phyloP scores from a whole-genome alignment of 495 filamentous ascomycete genomes.

The Aspergillus ostianus region DNA sequence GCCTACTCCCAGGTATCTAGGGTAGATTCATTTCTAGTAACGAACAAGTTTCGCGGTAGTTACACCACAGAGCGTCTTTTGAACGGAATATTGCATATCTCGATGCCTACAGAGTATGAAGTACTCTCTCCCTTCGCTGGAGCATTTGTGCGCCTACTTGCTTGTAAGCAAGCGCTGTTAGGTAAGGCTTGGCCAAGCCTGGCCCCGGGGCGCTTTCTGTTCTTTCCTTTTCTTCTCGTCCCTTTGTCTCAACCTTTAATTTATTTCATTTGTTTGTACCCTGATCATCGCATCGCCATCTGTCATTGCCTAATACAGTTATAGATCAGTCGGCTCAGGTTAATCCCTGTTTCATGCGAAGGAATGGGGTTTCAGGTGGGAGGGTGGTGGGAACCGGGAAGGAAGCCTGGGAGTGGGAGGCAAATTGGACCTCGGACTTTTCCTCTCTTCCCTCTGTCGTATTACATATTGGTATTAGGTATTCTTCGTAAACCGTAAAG shows the following conservation, averaged over 20 bases:
- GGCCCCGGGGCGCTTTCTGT: background rate
- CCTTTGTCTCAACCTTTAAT: background rate
- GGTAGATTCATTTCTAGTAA: no score
- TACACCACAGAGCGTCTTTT: no score
- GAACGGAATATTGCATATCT: no score
- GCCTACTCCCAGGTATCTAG: no score
- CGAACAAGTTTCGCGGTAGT: no score
- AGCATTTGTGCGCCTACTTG: no score
- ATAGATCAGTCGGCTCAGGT: background rate
- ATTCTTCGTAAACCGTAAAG: background rate
- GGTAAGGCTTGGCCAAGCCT: no score
- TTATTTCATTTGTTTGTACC: background rate
- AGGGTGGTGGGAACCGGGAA: slow-evolving; percentile 1
- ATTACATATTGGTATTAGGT: background rate
- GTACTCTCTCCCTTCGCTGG: no score
- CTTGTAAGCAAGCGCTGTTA: no score
- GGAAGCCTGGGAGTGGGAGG: background rate
- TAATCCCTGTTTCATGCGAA: slow-evolving; percentile 8
- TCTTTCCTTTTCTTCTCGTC: background rate
- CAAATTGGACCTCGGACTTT: background rate
- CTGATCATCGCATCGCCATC: background rate
- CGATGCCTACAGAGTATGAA: no score
- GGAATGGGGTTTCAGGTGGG: slow-evolving; percentile 5
- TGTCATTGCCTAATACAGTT: background rate
- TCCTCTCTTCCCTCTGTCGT: background rate